Conservation (phyloP, 192 early-diverging fungal genomes). For the Rhizophlyctis rosea region DNA sequence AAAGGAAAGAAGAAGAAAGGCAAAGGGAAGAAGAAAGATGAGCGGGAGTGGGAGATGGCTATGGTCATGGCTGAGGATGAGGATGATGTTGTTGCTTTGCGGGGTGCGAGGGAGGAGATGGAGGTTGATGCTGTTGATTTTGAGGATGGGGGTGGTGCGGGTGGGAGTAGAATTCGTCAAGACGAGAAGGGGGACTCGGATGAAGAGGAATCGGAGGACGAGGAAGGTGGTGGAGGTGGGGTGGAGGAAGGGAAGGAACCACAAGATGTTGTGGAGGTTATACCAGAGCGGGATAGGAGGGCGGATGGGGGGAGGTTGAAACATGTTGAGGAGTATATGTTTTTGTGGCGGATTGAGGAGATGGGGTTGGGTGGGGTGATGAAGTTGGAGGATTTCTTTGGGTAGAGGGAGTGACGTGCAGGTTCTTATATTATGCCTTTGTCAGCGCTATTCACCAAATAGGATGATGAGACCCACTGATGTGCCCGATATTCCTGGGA, state of each 20-base stretch:
- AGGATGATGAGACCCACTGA: no score
- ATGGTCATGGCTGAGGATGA: constrained; percentile 64
- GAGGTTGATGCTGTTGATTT: constrained; percentile 61
- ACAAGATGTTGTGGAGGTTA: background rate
- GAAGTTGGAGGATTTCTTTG: background rate
- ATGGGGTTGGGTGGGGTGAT: background rate
- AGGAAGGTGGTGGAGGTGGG: background rate
- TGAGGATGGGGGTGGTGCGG: constrained; percentile 14
- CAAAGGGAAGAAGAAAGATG: constrained; percentile 17
- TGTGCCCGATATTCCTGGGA: no score
- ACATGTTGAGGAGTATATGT: background rate
- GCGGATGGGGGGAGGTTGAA: background rate
- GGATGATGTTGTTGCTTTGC: constrained; percentile 57
- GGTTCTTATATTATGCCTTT: no score
- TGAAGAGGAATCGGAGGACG: no score
- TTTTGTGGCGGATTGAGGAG: background rate
- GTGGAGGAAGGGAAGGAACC: background rate
- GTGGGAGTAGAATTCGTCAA: no score
- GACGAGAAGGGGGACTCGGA: no score
- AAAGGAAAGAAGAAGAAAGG: no score
- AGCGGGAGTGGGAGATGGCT: constrained; percentile 54
- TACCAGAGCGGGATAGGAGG: background rate
- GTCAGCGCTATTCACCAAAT: no score
- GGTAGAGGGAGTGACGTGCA: no score
- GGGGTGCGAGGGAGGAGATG: constrained; percentile 54